These are phyloP conservation scores for Argentina anserina DNA, from an alignment of 306 rosid genomes.

Conservation along the genomic window DNA sequence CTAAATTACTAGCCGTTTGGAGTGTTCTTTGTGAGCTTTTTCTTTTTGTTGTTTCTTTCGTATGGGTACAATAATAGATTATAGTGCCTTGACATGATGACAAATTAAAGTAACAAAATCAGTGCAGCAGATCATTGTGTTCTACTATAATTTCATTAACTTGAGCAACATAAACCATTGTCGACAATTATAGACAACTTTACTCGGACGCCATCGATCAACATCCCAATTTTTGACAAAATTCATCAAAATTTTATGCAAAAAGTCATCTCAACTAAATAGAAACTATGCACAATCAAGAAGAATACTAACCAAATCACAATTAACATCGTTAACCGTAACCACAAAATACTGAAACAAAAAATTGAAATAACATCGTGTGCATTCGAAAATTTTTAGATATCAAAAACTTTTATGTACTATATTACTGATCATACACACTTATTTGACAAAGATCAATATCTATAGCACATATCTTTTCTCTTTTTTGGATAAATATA, in stretches of 20 bases:
- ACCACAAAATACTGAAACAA: neutral
- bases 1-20: conserved; percentile 7
- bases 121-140: neutral
- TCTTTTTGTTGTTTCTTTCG: neutral
- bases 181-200: neutral
- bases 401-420: neutral
- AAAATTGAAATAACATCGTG: neutral
- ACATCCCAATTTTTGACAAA: neutral
- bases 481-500: neutral
- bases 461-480: neutral
- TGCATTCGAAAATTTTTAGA: neutral
- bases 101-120: neutral
- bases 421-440: neutral
- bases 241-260: neutral
- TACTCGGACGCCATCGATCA: neutral
- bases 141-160: neutral
- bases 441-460: neutral
- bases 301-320: neutral
- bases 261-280: neutral
- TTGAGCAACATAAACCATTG: neutral
- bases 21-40: neutral
- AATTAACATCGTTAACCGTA: neutral
- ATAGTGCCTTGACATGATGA: neutral
- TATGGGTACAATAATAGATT: neutral
- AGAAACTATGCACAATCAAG: too few relatives aligned